Percentiles rank a stretch among this genome's conserved stretches.
Conservation (phyloP, 331 rosid genomes). For the Phaseolus coccineus region DNA sequence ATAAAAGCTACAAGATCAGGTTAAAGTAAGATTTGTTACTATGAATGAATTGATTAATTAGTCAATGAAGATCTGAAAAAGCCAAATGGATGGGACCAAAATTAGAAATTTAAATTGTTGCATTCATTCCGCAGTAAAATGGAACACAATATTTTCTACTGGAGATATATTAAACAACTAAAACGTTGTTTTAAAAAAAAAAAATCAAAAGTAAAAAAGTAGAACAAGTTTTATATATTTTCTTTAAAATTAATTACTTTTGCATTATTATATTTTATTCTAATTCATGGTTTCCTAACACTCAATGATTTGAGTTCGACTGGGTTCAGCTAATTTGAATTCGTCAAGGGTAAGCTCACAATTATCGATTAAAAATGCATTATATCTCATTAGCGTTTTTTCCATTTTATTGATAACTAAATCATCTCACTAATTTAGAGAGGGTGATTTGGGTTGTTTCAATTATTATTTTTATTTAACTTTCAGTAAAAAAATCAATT, state of each 20-base stretch:
- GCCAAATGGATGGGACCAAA: slow-evolving; percentile 24
- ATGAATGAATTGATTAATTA: slow-evolving; percentile 3
- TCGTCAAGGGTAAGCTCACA: not conserved
- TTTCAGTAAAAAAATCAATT: too few species aligned
- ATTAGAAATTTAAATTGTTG: not conserved
- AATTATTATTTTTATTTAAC: too few species aligned
- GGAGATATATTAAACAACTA: not conserved
- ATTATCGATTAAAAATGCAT: too few species aligned
- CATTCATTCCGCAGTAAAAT: slow-evolving; percentile 35
- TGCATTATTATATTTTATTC: not conserved
- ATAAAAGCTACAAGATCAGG: not conserved
- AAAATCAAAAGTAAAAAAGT: too few species aligned
- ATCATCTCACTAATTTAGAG: too few species aligned
- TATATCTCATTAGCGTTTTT: too few species aligned
- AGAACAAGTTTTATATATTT: too few species aligned
- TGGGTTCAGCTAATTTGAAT: not conserved
- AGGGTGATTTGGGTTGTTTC: too few species aligned
- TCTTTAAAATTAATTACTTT: not conserved
- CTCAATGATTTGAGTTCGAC: too few species aligned
- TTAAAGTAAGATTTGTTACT: not conserved
- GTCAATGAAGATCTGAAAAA: not conserved
- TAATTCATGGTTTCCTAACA: not conserved
- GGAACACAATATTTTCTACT: slow-evolving; percentile 4
- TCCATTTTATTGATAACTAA: too few species aligned
- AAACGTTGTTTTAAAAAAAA: too few species aligned